Evolutionary conservation across 768 basidiomycete species (phyloP).

Genomic region (Leccinum uliginosum): DNA sequence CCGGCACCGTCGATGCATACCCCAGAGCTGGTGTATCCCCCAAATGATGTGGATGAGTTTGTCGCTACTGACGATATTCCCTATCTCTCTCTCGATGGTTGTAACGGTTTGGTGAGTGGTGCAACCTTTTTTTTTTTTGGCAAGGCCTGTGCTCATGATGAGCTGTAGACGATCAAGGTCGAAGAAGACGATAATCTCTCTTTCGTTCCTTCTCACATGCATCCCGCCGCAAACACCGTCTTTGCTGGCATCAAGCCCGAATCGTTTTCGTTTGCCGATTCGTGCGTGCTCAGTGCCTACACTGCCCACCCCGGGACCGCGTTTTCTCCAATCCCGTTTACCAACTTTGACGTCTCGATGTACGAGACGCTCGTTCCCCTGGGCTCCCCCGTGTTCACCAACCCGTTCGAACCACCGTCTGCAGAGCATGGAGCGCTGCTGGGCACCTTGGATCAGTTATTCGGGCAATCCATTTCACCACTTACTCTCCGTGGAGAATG

Average conservation of each 20-base stretch:
- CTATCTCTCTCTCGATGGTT: constrained; percentile 27
- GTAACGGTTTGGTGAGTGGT: constrained; percentile 17
- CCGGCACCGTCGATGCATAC: constrained; percentile 6
- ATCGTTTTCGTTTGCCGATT: constrained; percentile 24
- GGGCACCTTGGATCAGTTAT: constrained; percentile 27
- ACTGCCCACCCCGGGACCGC: background rate
- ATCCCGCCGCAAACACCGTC: constrained; percentile 17
- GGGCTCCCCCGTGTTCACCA: constrained; percentile 29
- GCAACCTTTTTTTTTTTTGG: background rate
- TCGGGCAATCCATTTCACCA: constrained; percentile 28
- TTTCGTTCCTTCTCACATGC: constrained; percentile 20
- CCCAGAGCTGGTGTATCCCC: constrained; percentile 18
- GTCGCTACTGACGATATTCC: constrained; percentile 36
- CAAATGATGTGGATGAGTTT: constrained; percentile 18
- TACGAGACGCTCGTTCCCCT: constrained; percentile 10
- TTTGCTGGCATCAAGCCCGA: constrained; percentile 31
- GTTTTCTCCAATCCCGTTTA: constrained; percentile 6
- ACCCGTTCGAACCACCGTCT: constrained; percentile 21
- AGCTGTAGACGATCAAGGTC: constrained; percentile 7
- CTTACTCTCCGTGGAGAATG: constrained; percentile 14
- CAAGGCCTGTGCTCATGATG: constrained; percentile 7
- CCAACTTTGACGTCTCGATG: constrained; percentile 8
- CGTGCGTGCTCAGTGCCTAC: constrained; percentile 22
- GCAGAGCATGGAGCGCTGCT: constrained; percentile 12
- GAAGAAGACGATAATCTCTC: background rate